Evolutionary conservation across 257 asterid genomes (phyloP).

Genomic region (Cordia subcordata): DNA sequence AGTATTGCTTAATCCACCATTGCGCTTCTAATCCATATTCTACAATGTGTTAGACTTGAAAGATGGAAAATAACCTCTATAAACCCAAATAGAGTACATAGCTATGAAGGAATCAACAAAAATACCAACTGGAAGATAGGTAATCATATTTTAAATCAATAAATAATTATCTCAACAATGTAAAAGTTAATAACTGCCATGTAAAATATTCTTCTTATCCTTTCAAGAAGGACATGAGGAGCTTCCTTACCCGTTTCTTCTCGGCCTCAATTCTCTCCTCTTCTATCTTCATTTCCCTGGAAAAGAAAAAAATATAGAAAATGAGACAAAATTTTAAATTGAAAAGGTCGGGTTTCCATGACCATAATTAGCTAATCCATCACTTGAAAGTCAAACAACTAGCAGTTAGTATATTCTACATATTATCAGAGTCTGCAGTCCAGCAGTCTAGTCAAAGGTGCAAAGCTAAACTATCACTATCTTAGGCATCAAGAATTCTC

Average conservation of each 20-base stretch:
- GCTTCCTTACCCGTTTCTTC: slow-evolving; percentile 66
- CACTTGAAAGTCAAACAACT: too few species aligned
- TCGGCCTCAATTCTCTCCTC: slow-evolving; percentile 97
- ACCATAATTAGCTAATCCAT: too few species aligned
- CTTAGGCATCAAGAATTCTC: not conserved
- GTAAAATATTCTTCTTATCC: not conserved
- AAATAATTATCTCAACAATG: not conserved
- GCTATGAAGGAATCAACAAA: too few species aligned
- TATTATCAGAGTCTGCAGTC: too few species aligned
- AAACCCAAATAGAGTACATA: too few species aligned
- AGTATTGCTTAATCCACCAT: too few species aligned
- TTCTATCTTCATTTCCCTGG: slow-evolving; percentile 97
- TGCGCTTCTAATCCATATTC: too few species aligned
- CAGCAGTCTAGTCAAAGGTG: too few species aligned
- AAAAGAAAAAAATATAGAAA: slow-evolving; percentile 19
- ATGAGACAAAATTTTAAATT: slow-evolving; percentile 11
- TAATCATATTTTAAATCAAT: not conserved
- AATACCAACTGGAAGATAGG: not conserved
- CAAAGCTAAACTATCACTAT: not conserved
- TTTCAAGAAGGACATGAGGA: slow-evolving; percentile 4
- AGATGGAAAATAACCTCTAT: too few species aligned
- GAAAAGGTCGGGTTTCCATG: not conserved
- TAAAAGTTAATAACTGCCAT: not conserved
- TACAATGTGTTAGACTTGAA: too few species aligned
- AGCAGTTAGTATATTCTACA: too few species aligned